These are phyloP conservation scores for Datura wrightii DNA, from an alignment of 257 asterid species.

Conservation along the genomic window DNA sequence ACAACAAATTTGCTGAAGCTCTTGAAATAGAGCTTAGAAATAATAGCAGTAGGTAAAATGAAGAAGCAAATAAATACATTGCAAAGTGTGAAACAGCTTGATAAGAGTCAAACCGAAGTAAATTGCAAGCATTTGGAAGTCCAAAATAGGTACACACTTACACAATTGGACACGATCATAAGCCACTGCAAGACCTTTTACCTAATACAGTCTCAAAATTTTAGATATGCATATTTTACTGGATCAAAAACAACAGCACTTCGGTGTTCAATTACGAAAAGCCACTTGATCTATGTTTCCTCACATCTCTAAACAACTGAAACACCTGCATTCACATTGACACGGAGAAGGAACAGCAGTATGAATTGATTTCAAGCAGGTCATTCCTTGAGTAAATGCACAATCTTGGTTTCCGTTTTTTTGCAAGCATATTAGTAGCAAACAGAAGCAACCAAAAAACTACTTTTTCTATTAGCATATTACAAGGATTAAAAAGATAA, in stretches of 20 bases:
- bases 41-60: slow-evolving; percentile 22
- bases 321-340: slow-evolving; percentile 27
- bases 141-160: neutral
- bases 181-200: slow-evolving; percentile 1
- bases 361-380: slow-evolving; percentile 26
- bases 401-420: slow-evolving; percentile 10
- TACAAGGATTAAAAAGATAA: neutral
- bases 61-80: slow-evolving; percentile 5
- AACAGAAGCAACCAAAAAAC: slow-evolving; percentile 15
- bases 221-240: neutral
- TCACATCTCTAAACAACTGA: neutral
- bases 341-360: slow-evolving; percentile 3
- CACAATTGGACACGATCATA: neutral
- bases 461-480: neutral
- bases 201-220: slow-evolving; percentile 12
- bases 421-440: neutral
- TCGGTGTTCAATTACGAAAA: slow-evolving; percentile 20
- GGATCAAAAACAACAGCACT: neutral
- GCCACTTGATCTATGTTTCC: neutral
- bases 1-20: neutral
- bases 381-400: neutral
- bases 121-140: neutral
- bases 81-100: neutral
- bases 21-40: neutral
- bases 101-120: neutral